Evolutionary conservation across 768 basidiomycete genomes (phyloP).

Genomic region (Fomitopsis serialis): DNA sequence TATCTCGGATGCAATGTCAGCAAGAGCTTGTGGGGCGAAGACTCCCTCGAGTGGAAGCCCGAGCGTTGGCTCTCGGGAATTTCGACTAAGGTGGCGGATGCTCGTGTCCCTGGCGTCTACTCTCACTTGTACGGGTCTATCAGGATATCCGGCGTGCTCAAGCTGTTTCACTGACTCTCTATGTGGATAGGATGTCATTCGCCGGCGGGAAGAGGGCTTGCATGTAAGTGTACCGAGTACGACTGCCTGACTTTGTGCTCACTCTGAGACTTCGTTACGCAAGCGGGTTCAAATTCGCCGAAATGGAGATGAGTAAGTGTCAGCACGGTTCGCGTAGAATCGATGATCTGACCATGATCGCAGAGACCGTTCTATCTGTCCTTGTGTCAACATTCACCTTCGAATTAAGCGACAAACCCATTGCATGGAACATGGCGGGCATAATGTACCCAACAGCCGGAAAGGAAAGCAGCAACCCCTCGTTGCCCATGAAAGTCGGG

Average conservation of each 20-base stretch:
- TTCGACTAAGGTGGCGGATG: constrained; percentile 9
- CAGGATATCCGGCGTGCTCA: not conserved
- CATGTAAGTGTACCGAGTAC: constrained; percentile 14
- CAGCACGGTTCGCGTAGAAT: too few species aligned
- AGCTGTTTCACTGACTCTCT: not conserved
- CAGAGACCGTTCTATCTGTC: constrained; percentile 24
- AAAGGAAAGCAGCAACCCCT: not conserved
- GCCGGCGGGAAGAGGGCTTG: constrained; percentile 21
- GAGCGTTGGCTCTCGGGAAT: constrained; percentile 15
- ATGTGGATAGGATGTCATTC: constrained; percentile 19
- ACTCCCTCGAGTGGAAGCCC: constrained; percentile 28
- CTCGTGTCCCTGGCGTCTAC: constrained; percentile 15
- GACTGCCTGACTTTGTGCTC: not conserved
- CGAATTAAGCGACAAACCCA: constrained; percentile 16
- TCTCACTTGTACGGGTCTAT: constrained; percentile 10
- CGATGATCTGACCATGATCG: too few species aligned
- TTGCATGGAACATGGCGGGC: constrained; percentile 23
- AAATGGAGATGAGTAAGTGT: constrained; percentile 13
- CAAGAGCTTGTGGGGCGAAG: constrained; percentile 30
- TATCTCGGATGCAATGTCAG: constrained; percentile 36
- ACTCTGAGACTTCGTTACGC: not conserved
- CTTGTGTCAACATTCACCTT: constrained; percentile 22
- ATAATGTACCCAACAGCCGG: constrained; percentile 22
- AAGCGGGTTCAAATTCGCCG: constrained; percentile 13
- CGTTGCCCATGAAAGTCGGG: not conserved